Evolutionary conservation across 2,329 filamentous ascomycete species (phyloP).

Genomic region (Aureobasidium sp.): DNA sequence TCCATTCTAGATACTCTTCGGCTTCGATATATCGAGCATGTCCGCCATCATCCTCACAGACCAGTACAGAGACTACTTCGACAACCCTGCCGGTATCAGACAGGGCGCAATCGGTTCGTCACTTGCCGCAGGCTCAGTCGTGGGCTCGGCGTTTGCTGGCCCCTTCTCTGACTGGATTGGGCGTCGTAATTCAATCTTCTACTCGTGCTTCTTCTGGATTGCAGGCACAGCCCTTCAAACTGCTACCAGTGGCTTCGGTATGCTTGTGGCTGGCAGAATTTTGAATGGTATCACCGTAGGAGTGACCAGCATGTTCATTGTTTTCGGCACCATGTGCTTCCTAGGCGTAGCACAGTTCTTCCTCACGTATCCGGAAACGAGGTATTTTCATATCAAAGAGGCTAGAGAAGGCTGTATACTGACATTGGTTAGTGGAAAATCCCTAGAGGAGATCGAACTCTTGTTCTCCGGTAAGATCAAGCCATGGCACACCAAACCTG

Average conservation of each 20-base stretch:
- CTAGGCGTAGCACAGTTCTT: conserved; percentile 40
- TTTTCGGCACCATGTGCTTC: conserved; percentile 45
- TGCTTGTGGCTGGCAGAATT: conserved; percentile 39
- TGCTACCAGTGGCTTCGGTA: conserved; percentile 31
- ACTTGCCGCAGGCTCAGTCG: conserved; percentile 44
- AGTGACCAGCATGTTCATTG: conserved; percentile 43
- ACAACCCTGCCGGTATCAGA: conserved; percentile 42
- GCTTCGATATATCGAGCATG: conserved; percentile 52
- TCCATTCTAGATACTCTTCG: conserved; percentile 47
- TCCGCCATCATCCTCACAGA: conserved; percentile 45
- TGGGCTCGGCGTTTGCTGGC: conserved; percentile 41
- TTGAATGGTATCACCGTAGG: conserved; percentile 38
- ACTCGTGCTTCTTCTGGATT: conserved; percentile 46
- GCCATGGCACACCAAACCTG: conserved; percentile 34
- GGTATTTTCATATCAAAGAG: too few relatives aligned
- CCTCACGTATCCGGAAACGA: conserved; percentile 38
- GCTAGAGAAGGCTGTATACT: too few relatives aligned
- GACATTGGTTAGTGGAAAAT: too few relatives aligned
- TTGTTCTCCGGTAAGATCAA: conserved; percentile 31
- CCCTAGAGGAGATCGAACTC: conserved; percentile 35
- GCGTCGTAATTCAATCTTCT: conserved; percentile 41
- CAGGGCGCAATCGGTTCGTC: conserved; percentile 46
- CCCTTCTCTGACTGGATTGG: conserved; percentile 44
- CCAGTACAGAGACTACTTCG: conserved; percentile 46
- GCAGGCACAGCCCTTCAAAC: conserved; percentile 38